Conservation (phyloP, 495 filamentous ascomycete species). For the Xylaria curta region DNA sequence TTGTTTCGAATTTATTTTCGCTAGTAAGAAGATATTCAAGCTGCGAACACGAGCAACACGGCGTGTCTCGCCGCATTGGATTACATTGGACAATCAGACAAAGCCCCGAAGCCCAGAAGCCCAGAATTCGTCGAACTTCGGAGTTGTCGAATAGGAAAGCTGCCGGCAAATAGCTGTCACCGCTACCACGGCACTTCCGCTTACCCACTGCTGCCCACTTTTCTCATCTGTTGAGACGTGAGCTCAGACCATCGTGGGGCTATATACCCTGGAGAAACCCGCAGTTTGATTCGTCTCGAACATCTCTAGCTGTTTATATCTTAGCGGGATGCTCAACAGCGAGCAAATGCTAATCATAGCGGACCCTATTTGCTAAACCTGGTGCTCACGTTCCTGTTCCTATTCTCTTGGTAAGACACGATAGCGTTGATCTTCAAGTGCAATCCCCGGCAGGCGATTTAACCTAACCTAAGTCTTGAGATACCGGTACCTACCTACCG, state of each 20-base stretch:
- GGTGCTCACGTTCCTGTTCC: conserved; percentile 12
- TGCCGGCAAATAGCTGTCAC: conserved; percentile 23
- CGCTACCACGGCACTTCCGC: conserved; percentile 22
- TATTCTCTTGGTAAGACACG: background rate
- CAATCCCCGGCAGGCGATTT: background rate
- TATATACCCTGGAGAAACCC: background rate
- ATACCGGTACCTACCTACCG: background rate
- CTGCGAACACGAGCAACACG: background rate
- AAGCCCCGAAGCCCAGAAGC: conserved; percentile 21
- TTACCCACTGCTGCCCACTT: background rate
- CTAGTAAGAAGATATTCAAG: background rate
- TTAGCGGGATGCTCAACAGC: conserved; percentile 19
- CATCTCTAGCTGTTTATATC: background rate
- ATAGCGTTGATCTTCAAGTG: background rate
- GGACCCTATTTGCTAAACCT: background rate
- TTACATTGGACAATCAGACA: background rate
- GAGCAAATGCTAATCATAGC: background rate
- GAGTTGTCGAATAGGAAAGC: conserved; percentile 24
- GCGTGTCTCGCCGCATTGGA: background rate
- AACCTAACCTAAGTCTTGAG: background rate
- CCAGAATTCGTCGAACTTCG: conserved; percentile 1
- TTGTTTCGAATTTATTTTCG: background rate
- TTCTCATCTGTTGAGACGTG: conserved; percentile 26
- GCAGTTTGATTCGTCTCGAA: background rate
- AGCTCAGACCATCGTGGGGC: conserved; percentile 5